Conservation (phyloP, 2,329 filamentous ascomycete genomes). For the Cordyceps javanica region DNA sequence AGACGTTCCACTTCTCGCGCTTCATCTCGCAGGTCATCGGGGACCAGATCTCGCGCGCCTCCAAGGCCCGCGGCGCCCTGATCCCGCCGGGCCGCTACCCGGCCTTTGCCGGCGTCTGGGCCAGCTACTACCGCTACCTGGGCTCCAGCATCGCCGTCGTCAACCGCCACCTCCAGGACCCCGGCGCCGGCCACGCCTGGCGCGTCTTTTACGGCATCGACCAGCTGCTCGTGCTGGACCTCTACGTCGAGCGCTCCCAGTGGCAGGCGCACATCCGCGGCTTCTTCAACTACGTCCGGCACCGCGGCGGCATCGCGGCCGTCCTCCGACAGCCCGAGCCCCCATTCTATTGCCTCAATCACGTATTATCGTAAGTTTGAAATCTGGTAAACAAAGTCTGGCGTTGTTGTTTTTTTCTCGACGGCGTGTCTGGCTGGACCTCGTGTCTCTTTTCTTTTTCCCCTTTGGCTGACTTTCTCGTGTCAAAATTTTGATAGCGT, state of each 20-base stretch:
- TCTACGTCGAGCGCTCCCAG: not conserved
- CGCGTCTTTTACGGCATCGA: not conserved
- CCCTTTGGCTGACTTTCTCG: not conserved
- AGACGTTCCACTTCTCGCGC: not conserved
- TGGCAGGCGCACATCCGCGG: not conserved
- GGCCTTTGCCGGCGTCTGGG: not conserved
- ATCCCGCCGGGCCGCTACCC: not conserved
- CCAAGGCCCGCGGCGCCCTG: not conserved
- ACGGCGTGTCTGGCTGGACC: too few species aligned
- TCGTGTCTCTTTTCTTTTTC: not conserved
- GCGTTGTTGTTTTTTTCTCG: not conserved
- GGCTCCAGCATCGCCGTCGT: not conserved
- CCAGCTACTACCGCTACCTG: not conserved
- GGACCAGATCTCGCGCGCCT: not conserved
- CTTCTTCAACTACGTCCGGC: not conserved
- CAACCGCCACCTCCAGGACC: not conserved
- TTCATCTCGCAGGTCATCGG: conserved; percentile 1
- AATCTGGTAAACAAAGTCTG: too few species aligned
- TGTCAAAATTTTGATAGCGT: not conserved
- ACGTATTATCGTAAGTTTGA: not conserved
- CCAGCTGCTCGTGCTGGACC: not conserved
- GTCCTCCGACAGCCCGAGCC: not conserved
- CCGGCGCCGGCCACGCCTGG: not conserved
- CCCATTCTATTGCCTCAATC: not conserved
- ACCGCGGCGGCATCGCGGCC: not conserved